These are phyloP conservation scores for Paramecium sexaurelia DNA, from an alignment of 73 alveolate genomes.

Conservation along the genomic window DNA sequence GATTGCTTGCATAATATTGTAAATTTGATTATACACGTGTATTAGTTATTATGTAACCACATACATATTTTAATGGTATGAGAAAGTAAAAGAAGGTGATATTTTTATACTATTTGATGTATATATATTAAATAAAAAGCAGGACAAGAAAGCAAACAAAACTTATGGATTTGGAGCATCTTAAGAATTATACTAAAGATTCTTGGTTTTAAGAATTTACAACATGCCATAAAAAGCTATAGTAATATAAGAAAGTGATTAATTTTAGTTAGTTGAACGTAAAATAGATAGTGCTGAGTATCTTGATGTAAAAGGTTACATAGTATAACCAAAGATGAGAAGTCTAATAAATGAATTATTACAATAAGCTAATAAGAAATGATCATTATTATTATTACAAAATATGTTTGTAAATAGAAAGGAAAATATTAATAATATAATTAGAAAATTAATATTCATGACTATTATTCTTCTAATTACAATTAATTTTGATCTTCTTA, in stretches of 20 bases:
- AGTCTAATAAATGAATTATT: neutral
- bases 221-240: neutral
- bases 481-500: neutral
- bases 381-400: neutral
- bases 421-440: neutral
- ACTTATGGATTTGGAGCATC: constrained; percentile 43
- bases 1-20: constrained; percentile 28
- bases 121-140: neutral
- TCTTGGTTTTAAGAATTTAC: neutral
- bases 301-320: constrained; percentile 41
- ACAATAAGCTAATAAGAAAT: neutral
- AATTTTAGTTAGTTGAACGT: neutral
- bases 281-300: neutral
- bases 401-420: neutral
- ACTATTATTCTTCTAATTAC: neutral
- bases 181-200: neutral
- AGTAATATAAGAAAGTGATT: neutral
- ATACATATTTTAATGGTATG: constrained; percentile 39
- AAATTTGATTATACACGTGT: neutral
- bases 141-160: neutral
- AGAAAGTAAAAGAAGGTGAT: constrained; percentile 23
- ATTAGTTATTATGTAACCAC: constrained; percentile 44
- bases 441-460: neutral
- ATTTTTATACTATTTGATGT: constrained; percentile 31
- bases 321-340: constrained; percentile 6